Percentiles rank a stretch among this genome's conserved stretches.
phyloP scores from a whole-genome alignment of 495 filamentous ascomycete genomes.

The Lichenothelia convexa region DNA sequence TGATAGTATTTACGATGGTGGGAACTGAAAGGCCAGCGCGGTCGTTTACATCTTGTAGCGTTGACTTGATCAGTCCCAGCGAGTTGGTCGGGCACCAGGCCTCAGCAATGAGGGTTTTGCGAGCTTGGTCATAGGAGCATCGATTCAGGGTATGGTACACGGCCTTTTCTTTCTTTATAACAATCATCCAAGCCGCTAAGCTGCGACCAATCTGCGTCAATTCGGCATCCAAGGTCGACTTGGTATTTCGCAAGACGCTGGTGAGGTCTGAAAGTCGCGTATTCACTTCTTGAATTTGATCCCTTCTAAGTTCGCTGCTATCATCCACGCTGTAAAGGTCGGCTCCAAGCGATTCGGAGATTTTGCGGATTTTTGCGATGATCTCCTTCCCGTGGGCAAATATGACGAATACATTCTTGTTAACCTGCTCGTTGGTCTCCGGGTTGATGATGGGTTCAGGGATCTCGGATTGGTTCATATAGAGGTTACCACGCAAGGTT shows the following conservation, averaged over 20 bases:
- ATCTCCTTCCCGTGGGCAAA: constrained; percentile 98
- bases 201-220: constrained; percentile 79
- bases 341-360: constrained; percentile 89
- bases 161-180: constrained; percentile 95
- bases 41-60: constrained; percentile 90
- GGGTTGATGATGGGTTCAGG: constrained; percentile 88
- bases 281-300: constrained; percentile 95
- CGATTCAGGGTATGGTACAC: constrained; percentile 93
- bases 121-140: constrained; percentile 87
- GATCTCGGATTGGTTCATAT: constrained; percentile 99
- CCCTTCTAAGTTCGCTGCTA: constrained; percentile 78
- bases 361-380: constrained; percentile 94
- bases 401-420: constrained; percentile 98
- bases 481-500: constrained; percentile 89
- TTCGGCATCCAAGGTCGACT: constrained; percentile 83
- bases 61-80: constrained; percentile 81
- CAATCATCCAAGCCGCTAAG: constrained; percentile 85
- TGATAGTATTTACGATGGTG: constrained; percentile 93
- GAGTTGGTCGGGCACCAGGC: constrained; percentile 92
- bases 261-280: constrained; percentile 73
- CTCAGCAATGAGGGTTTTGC: constrained; percentile 93
- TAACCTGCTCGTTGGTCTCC: constrained; percentile 68
- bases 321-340: constrained; percentile 94
- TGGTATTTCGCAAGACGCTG: constrained; percentile 88
- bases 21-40: constrained; percentile 84